Evolutionary conservation across 768 basidiomycete species (phyloP), one percentile per base, ranked within the genome.

Genomic region (Leccinum disarticulatum): DNA sequence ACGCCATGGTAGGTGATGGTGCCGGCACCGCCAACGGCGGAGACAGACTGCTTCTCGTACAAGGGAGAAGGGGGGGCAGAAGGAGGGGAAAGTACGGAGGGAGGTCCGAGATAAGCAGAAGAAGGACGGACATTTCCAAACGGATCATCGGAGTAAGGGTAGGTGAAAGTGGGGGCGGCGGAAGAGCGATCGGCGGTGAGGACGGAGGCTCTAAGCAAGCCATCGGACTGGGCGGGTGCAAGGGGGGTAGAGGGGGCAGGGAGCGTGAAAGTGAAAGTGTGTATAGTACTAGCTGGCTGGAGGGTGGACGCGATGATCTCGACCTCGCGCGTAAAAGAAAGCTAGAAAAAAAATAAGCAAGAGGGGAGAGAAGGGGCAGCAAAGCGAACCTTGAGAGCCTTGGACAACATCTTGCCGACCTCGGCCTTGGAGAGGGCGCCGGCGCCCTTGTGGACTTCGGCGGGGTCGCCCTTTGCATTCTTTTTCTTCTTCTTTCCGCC

Each of bases 271-370:
- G 91, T 90, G 76, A 97, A 98, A 0, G 86, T 89, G 71, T 97
- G 93, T 49, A 94, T 87, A 15, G 94, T 97, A 6, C 91, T 92
- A 1, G 95, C 89, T 7, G 95, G 95, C 66, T 95, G 92, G 10
- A 95, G 82, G 0, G 93, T 93, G n/a, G 94, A 93, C 14, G 94
- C 93, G 70, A 98, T 90, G 57, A 98, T 88, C 72, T 95, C 93
- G 47, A 95, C 91, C 72, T 96, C 94, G 55, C 90, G 89, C 36
- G 91, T 86, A 73, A 95, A 95, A 8, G 93, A 93, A 49, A 95
- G 86, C 92, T 95, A 43, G 17, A 14, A 4, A 52, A 17, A 17
- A 0, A 28, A 55, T 60, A 55, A 55, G 63, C 14, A 27, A 35
- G 59, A 31, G 52, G 3, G 13, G 19, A 52, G n/a, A 1, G 22